Evolutionary conservation across 129 eudicot species (phyloP).

Genomic region (carrot (Daucus carota)): DH1_v3.0 NC_030383.2:14083501-14084000

Average conservation of each 20-base stretch:
- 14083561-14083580: not conserved
- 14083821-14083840: conserved; percentile 78
- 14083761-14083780: conserved; percentile 89
- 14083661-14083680: not conserved
- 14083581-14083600: not conserved
- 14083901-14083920: conserved; percentile 64
- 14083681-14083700: not conserved
- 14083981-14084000: conserved; percentile 54
- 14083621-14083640: too few relatives aligned
- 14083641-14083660: not conserved
- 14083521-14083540: not conserved
- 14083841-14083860: conserved; percentile 97
- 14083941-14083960: conserved; percentile 57
- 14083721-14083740: conserved; percentile 16
- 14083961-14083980: conserved; percentile 86
- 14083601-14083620: not conserved
- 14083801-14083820: conserved; percentile 95
- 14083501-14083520: not conserved
- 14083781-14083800: conserved; percentile 96
- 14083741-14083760: conserved; percentile 82
- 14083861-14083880: conserved; percentile 95
- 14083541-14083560: not conserved
- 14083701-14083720: not conserved
- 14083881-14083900: conserved; percentile 91
- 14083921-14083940: conserved; percentile 85